These are phyloP conservation scores for Erysimum pusillum DNA, from an alignment of 441 rosid genomes.

Conservation along the genomic window DNA sequence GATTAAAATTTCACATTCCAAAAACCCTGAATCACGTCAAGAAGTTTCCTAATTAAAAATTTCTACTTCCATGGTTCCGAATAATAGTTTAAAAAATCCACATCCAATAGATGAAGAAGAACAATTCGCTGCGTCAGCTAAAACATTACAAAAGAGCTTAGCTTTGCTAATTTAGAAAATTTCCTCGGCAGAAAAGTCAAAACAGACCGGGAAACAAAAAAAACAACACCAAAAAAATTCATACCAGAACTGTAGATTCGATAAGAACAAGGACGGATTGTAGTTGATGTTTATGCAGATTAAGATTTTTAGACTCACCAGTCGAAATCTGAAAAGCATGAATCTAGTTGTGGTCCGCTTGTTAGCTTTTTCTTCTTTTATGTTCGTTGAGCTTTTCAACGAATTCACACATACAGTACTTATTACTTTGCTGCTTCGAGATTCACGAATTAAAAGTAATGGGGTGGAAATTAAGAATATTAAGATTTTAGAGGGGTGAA, in stretches of 20 bases:
- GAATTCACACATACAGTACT: neutral
- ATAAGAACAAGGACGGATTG: neutral
- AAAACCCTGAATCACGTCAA: neutral
- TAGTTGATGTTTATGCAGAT: neutral
- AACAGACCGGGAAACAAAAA: neutral
- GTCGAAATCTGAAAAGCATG: slow-evolving; percentile 24
- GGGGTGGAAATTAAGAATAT: neutral
- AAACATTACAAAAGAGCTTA: slow-evolving; percentile 3
- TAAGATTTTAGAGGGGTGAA: neutral
- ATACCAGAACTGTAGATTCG: slow-evolving; percentile 2
- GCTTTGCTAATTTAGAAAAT: neutral
- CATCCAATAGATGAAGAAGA: neutral
- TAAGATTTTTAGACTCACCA: slow-evolving; percentile 33
- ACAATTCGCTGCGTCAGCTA: neutral
- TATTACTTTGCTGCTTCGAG: neutral
- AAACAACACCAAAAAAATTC: neutral
- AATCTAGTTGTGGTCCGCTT: neutral
- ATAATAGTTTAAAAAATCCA: neutral
- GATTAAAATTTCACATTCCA: slow-evolving; percentile 12
- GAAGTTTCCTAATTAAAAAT: too few relatives aligned
- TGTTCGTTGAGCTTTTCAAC: slow-evolving; percentile 18
- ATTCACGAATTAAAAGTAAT: neutral
- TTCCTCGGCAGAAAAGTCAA: slow-evolving; percentile 30
- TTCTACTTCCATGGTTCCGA: neutral
- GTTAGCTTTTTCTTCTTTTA: too few relatives aligned